These are phyloP conservation scores for Dothideomycetidae sp. DNA, from an alignment of 2,329 filamentous ascomycete species.

Conservation along the genomic window DNA sequence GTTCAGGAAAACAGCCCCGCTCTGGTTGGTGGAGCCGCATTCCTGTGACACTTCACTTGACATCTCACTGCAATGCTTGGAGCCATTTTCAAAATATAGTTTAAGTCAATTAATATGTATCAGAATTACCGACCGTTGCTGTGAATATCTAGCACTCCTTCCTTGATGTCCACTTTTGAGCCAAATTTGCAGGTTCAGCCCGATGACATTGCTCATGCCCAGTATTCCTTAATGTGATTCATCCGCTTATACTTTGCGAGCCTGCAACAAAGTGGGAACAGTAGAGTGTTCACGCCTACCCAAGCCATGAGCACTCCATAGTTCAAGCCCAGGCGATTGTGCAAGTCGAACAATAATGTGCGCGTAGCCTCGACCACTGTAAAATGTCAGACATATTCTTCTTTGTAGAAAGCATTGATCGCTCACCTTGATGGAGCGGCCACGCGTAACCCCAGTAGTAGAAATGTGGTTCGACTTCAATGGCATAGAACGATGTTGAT, in stretches of 20 bases:
- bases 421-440: conserved; percentile 44
- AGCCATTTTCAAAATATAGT: too few species aligned
- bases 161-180: too few species aligned
- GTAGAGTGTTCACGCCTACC: conserved; percentile 36
- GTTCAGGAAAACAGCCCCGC: too few species aligned
- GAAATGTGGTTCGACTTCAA: conserved; percentile 44
- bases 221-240: conserved; percentile 22
- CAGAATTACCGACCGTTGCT: too few species aligned
- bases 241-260: conserved; percentile 28
- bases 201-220: conserved; percentile 9
- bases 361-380: conserved; percentile 44
- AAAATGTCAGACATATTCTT: background rate
- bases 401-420: too few species aligned
- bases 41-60: too few species aligned
- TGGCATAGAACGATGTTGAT: conserved; percentile 43
- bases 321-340: conserved; percentile 44
- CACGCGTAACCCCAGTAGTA: conserved; percentile 50
- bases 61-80: too few species aligned
- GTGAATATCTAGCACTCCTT: too few species aligned
- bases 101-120: too few species aligned
- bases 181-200: background rate
- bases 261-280: conserved; percentile 40
- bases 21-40: too few species aligned
- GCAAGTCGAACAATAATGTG: conserved; percentile 46
- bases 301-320: conserved; percentile 48